These are phyloP conservation scores for Pythium utonaiense DNA, from an alignment of 352 stramenopile genomes.

Conservation along the genomic window DNA sequence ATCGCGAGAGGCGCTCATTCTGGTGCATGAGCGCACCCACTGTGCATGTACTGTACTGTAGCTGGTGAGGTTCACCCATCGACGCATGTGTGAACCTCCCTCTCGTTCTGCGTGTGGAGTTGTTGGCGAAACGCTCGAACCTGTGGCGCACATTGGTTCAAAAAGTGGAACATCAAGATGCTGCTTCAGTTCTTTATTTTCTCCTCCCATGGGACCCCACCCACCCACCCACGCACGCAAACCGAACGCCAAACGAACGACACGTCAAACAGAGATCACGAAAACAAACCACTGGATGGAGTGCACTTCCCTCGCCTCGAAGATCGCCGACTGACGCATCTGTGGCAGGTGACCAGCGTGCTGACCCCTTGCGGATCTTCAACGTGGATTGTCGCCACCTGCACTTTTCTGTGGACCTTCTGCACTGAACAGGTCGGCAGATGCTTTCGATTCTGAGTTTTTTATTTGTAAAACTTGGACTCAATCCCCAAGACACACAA, in stretches of 20 bases:
- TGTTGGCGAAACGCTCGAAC: neutral
- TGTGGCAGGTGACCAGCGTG: conserved; percentile 5
- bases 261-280: neutral
- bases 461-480: too few species aligned
- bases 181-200: conserved; percentile 1
- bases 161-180: neutral
- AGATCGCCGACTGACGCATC: conserved; percentile 4
- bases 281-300: neutral
- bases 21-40: neutral
- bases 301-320: neutral
- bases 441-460: neutral
- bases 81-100: neutral
- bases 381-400: conserved; percentile 21
- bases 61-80: neutral
- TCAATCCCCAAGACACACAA: neutral
- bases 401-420: conserved; percentile 12
- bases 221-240: neutral
- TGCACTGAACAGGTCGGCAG: neutral
- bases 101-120: neutral
- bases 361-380: conserved; percentile 22
- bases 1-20: too few species aligned
- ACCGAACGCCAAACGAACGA: neutral
- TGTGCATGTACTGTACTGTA: neutral
- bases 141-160: neutral
- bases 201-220: neutral